A percentile compares a stretch with the other conserved stretches of the same genome.
Evolutionary conservation across 768 basidiomycete genomes (phyloP).

Genomic region (Phaeotremella skinneri): DNA sequence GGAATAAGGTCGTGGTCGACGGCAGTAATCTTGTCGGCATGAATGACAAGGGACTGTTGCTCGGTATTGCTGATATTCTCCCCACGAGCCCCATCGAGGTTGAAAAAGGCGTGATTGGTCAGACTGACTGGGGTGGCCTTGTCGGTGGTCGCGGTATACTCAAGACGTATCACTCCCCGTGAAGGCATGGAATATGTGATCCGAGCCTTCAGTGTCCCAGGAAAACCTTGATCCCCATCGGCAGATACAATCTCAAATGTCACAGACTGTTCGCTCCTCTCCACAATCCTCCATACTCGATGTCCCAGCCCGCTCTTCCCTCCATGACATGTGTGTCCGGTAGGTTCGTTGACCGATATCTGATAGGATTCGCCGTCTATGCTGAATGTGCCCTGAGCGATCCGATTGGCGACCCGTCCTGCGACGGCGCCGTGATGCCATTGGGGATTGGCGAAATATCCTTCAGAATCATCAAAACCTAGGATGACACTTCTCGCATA

Average conservation of each 20-base stretch:
- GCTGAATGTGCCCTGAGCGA: conserved; percentile 29
- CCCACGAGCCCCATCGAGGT: conserved; percentile 17
- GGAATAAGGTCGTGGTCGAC: conserved; percentile 19
- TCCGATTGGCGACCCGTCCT: conserved; percentile 31
- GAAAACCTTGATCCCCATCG: conserved; percentile 21
- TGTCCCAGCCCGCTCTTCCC: conserved; percentile 15
- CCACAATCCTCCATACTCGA: conserved; percentile 9
- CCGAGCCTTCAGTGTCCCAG: conserved; percentile 5
- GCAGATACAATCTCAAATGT: conserved; percentile 4
- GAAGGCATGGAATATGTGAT: conserved; percentile 19
- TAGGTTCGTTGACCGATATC: conserved; percentile 30
- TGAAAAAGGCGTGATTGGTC: conserved; percentile 24
- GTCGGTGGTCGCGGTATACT: conserved; percentile 18
- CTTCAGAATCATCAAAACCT: conserved; percentile 10
- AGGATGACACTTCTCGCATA: conserved; percentile 6
- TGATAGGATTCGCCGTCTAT: conserved; percentile 26
- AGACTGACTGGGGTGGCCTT: conserved; percentile 20
- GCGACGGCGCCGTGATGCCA: conserved; percentile 11
- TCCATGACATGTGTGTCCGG: conserved; percentile 17
- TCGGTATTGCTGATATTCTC: conserved; percentile 6
- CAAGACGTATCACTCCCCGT: conserved; percentile 6
- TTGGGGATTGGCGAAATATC: conserved; percentile 7
- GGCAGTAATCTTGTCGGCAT: conserved; percentile 18
- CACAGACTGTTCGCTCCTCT: conserved; percentile 7
- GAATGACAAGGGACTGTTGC: conserved; percentile 18